phyloP scores from a whole-genome alignment of 805 yeast species.

The Tetrapisispora nanseiensis region DNA sequence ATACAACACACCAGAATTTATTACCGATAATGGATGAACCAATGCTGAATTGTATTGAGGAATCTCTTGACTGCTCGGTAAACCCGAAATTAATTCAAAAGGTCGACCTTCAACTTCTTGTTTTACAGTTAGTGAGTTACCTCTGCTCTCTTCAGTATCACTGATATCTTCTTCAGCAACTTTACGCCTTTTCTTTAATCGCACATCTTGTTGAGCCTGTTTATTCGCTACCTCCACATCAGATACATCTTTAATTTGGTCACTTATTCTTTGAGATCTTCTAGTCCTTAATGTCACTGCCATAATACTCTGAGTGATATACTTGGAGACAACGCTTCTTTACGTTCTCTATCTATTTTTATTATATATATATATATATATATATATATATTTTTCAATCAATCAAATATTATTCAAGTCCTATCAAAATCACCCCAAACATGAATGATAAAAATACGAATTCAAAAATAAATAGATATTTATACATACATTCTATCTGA shows the following conservation, averaged over 20 bases:
- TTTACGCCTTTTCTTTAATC: conserved; percentile 1
- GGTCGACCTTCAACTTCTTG: conserved; percentile 34
- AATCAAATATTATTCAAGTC: too few relatives aligned
- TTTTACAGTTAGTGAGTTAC: not conserved
- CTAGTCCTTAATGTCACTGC: not conserved
- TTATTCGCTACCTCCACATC: not conserved
- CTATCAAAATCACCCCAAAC: too few relatives aligned
- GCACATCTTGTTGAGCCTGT: not conserved
- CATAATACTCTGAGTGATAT: too few relatives aligned
- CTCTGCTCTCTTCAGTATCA: not conserved
- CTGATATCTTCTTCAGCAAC: not conserved
- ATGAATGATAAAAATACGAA: too few relatives aligned
- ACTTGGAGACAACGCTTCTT: too few relatives aligned
- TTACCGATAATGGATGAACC: conserved; percentile 55
- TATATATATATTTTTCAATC: too few relatives aligned
- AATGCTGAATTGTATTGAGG: conserved; percentile 49
- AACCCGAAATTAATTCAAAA: conserved; percentile 50
- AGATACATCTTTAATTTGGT: not conserved
- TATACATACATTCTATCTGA: too few relatives aligned
- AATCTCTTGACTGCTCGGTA: conserved; percentile 55
- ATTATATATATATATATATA: too few relatives aligned
- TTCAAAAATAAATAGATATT: too few relatives aligned
- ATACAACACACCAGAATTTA: conserved; percentile 65
- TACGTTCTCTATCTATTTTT: too few relatives aligned
- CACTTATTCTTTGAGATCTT: not conserved